A percentile compares a stretch with the other conserved stretches of the same genome.
Evolutionary conservation across 805 yeast genomes (phyloP).

Genomic region (Wickerhamiella brachini): DNA sequence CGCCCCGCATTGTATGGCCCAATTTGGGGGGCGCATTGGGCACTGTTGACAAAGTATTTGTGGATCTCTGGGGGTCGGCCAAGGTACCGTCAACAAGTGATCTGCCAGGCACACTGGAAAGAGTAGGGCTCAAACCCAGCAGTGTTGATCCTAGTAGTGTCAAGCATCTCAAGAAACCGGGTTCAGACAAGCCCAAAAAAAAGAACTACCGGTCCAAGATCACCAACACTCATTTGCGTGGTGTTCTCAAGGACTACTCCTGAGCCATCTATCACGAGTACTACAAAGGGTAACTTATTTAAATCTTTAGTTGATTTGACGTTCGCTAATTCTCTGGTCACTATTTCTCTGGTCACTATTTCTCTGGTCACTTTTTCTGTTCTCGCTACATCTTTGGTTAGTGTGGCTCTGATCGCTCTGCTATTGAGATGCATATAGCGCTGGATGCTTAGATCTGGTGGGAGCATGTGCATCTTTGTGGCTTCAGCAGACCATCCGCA

Average conservation of each 20-base stretch:
- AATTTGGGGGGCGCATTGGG: conserved; percentile 65
- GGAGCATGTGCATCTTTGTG: conserved; percentile 65
- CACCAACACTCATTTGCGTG: conserved; percentile 94
- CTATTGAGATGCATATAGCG: no score
- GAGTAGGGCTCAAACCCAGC: conserved; percentile 88
- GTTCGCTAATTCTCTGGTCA: no score
- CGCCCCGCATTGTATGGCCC: conserved; percentile 90
- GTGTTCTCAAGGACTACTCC: conserved; percentile 73
- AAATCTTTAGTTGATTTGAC: no score
- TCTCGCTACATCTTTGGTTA: no score
- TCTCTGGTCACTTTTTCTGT: no score
- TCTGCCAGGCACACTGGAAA: conserved; percentile 61
- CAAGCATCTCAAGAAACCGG: conserved; percentile 45
- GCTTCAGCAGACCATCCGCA: conserved; percentile 56
- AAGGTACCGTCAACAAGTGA: conserved; percentile 73
- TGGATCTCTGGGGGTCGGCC: conserved; percentile 63
- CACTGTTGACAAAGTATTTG: conserved; percentile 67
- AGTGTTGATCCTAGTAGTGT: conserved; percentile 95
- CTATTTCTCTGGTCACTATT: no score
- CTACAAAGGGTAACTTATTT: no score
- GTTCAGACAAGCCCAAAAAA: conserved; percentile 69
- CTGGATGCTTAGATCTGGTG: no score
- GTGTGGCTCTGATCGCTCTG: no score
- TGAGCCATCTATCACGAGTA: no score
- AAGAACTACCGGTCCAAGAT: conserved; percentile 80